Evolutionary conservation across 2,329 filamentous ascomycete species (phyloP), one percentile per base, ranked within the genome.

Genomic region (Penicillium sclerotiorum): DNA sequence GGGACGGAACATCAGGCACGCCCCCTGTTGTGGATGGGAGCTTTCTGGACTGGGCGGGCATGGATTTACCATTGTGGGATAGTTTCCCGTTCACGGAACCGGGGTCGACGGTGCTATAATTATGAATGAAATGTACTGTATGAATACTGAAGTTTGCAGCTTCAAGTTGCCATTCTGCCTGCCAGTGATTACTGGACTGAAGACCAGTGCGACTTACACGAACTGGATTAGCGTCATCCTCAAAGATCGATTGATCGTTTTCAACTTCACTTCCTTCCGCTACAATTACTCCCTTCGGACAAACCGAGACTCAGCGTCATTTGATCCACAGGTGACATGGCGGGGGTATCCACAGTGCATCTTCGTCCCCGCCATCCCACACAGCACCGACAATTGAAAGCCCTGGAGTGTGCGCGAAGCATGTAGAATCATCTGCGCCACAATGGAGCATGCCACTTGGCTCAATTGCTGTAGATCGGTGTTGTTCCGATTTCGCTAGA

Each of bases 61-160:
- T 70, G 64, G 63, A 70, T 40, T 46, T 70, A 23, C 62, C 66
- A 1, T 32, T 67, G 5, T 70, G 67, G 68, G 68, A 70, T 51
- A 68, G 65, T 50, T 70, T 70, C 28, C 68, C 68, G 2, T 70
- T 69, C 38, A 61, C 60, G 3, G 63, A 62, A 30, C 52, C 55
- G 15, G 56, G 50, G 8, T 54, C 56, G 5, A 47, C 47, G 20
- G 51, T 53, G 11, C 33, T 59, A n/a, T 60, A 23, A 21, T 22
- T 12, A 36, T 39, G 3, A 35, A 9, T 28, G 13, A 8, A 28
- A 28, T 28, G 25, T 28, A 28, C 9, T 28, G 13, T 28, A 28
- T 7, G 25, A 28, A 3, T 3, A 28, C 25, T 28, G 9, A 8
- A 28, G 2, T 8, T 28, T 9, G 6, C 21, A n/a, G n/a, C n/a